Conservation (phyloP, 2,329 filamentous ascomycete genomes). For the Periglandula ipomoeae region DNA sequence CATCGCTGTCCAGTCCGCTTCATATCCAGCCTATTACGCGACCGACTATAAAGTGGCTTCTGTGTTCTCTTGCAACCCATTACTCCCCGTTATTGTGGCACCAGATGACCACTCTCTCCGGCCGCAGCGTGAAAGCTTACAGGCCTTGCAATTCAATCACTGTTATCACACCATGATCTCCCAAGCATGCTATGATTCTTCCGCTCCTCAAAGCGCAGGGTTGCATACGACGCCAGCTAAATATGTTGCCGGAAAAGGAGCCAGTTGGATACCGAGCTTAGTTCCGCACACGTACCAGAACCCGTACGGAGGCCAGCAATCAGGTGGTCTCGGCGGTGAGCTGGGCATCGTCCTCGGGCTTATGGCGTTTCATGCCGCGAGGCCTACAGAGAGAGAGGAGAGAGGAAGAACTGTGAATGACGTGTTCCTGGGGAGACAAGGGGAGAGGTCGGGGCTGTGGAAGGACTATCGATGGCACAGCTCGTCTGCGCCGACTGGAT, state of each 20-base stretch:
- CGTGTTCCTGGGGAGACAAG: conserved; percentile 6
- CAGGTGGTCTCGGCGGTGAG: conserved; percentile 27
- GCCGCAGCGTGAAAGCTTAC: conserved; percentile 16
- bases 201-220: conserved; percentile 11
- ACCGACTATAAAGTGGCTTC: conserved; percentile 17
- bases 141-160: conserved; percentile 21
- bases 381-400: neutral
- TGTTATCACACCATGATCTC: conserved; percentile 17
- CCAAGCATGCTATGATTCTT: conserved; percentile 13
- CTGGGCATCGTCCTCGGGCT: conserved; percentile 29
- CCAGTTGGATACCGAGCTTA: conserved; percentile 30
- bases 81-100: conserved; percentile 25
- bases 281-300: conserved; percentile 23
- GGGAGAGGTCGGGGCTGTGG: conserved; percentile 16
- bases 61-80: conserved; percentile 28
- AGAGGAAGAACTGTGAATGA: conserved; percentile 1
- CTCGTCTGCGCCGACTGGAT: conserved; percentile 13
- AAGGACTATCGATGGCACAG: conserved; percentile 16
- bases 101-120: conserved; percentile 12
- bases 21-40: neutral
- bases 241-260: conserved; percentile 21
- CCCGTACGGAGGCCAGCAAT: conserved; percentile 9
- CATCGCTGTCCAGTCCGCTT: neutral
- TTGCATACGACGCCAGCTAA: conserved; percentile 12
- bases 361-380: conserved; percentile 24